Conservation (phyloP, 2,329 filamentous ascomycete species). For the Cladosporium phlei region DNA sequence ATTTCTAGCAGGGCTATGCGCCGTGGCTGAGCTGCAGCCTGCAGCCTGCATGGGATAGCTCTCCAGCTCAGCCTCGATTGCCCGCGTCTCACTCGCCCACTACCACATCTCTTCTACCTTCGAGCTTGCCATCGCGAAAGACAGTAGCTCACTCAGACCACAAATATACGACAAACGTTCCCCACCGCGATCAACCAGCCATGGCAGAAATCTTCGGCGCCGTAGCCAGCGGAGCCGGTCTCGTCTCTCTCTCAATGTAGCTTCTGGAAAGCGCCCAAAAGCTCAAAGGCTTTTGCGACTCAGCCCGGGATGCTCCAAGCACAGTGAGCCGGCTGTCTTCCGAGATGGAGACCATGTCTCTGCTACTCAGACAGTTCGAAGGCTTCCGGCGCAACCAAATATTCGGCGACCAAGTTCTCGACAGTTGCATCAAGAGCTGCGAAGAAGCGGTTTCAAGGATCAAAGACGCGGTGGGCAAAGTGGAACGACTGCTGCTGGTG, state of each 20-base stretch:
- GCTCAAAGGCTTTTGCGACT: constrained; percentile 11
- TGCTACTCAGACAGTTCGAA: constrained; percentile 7
- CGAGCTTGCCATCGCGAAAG: too few relatives aligned
- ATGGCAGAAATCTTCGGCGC: constrained; percentile 17
- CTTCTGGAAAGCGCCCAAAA: constrained; percentile 14
- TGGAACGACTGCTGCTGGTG: neutral
- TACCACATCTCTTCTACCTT: too few relatives aligned
- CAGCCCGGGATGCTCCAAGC: constrained; percentile 1
- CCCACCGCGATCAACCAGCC: too few relatives aligned
- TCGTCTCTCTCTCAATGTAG: constrained; percentile 15
- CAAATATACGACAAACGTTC: too few relatives aligned
- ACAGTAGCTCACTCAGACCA: too few relatives aligned
- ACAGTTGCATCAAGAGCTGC: constrained; percentile 1
- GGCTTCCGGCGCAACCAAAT: neutral
- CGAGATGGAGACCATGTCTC: constrained; percentile 8
- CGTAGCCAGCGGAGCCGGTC: constrained; percentile 13
- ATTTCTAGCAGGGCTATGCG: too few relatives aligned
- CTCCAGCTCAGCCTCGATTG: too few relatives aligned
- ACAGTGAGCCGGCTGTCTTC: neutral
- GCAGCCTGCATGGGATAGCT: too few relatives aligned
- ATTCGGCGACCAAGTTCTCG: neutral
- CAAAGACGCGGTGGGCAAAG: neutral
- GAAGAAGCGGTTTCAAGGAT: neutral
- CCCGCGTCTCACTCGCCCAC: too few relatives aligned
- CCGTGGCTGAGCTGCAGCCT: too few relatives aligned